Conservation (phyloP, 306 rosid species). For the Glycine tomentella region DNA sequence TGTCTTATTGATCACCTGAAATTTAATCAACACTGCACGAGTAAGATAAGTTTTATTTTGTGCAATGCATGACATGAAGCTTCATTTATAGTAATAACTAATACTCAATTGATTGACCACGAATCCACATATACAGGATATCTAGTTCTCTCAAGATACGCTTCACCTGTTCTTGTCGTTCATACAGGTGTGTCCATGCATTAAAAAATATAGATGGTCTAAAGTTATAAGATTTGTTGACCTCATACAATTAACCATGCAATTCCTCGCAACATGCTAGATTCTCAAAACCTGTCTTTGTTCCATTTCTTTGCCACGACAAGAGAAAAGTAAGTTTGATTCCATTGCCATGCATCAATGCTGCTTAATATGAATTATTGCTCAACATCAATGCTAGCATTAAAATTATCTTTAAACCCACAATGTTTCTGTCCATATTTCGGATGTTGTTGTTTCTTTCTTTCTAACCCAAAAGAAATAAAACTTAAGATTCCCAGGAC, state of each 20-base stretch:
- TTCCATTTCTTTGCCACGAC: not conserved
- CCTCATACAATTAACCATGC: not conserved
- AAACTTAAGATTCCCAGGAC: not conserved
- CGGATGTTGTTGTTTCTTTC: not conserved
- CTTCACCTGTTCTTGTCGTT: not conserved
- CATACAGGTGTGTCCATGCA: not conserved
- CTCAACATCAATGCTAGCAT: not conserved
- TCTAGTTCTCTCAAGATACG: not conserved
- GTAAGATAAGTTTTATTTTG: not conserved
- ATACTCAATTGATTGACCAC: not conserved
- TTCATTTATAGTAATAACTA: not conserved
- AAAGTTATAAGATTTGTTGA: not conserved
- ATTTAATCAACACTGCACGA: not conserved
- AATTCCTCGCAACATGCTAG: not conserved
- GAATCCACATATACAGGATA: not conserved
- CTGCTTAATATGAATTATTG: not conserved
- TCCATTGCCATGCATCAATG: not conserved
- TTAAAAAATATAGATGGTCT: not conserved
- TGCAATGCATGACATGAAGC: not conserved
- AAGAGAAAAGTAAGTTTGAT: not conserved
- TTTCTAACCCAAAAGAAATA: not conserved
- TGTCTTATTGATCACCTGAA: not conserved
- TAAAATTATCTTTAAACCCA: not conserved
- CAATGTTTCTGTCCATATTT: not conserved
- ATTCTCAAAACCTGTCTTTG: not conserved